Percentiles rank a stretch among this genome's conserved stretches.
These are phyloP conservation scores for Crithidia acanthocephali DNA, from an alignment of 208 protist species.

Conservation along the genomic window DNA sequence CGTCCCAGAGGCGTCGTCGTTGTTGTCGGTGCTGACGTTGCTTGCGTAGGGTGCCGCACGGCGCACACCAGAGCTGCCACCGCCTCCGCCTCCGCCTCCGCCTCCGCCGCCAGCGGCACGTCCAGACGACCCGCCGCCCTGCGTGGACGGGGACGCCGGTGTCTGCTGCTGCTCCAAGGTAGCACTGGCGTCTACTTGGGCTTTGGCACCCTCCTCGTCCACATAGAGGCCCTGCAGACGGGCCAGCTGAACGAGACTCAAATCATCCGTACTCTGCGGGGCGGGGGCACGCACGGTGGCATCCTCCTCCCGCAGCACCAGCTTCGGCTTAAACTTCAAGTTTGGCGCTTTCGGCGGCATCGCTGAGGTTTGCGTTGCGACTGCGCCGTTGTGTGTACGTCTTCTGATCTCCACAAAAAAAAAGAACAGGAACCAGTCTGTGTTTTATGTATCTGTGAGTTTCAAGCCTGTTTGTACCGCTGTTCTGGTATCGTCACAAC, in stretches of 20 bases:
- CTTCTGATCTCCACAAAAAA: neutral
- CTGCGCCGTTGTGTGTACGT: neutral
- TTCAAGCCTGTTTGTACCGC: neutral
- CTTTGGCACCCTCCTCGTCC: conserved; percentile 12
- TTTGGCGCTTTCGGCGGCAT: conserved; percentile 80
- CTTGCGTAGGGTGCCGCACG: neutral
- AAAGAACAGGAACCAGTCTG: no score
- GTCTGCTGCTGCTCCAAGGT: neutral
- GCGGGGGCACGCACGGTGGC: conserved; percentile 9
- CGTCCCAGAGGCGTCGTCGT: conserved; percentile 2
- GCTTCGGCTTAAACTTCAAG: conserved; percentile 73
- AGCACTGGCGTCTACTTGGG: neutral
- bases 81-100: neutral
- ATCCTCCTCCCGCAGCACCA: conserved; percentile 43
- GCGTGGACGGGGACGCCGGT: neutral
- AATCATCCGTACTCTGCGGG: conserved; percentile 25
- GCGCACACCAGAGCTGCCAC: neutral
- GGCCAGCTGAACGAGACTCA: conserved; percentile 65
- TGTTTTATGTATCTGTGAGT: neutral
- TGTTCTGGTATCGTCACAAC: neutral
- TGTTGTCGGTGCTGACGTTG: neutral
- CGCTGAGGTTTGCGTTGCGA: no score
- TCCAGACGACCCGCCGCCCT: neutral
- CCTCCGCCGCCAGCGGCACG: conserved; percentile 20
- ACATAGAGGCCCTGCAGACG: conserved; percentile 60